Conservation (phyloP, 495 filamentous ascomycete species). For the Xylaria curta region DNA sequence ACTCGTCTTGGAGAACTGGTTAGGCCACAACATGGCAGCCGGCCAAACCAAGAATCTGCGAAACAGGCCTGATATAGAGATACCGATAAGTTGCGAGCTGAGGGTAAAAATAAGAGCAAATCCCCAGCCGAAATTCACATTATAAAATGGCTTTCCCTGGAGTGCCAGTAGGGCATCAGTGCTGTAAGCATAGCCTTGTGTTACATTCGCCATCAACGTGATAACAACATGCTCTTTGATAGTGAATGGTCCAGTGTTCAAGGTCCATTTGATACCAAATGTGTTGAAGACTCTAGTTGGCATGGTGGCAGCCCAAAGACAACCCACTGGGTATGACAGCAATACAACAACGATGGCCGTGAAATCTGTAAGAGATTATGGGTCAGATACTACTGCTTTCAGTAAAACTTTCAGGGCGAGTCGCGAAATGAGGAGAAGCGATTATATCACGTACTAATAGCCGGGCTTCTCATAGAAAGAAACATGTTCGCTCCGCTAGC, state of each 20-base stretch:
- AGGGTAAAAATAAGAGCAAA: slow-evolving; percentile 67
- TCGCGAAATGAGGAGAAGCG: neutral
- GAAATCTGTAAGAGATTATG: slow-evolving; percentile 40
- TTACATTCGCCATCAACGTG: slow-evolving; percentile 61
- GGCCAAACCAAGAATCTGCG: slow-evolving; percentile 64
- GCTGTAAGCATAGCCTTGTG: slow-evolving; percentile 54
- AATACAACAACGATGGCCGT: slow-evolving; percentile 65
- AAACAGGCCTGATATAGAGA: slow-evolving; percentile 68
- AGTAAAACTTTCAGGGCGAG: neutral
- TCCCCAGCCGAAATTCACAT: slow-evolving; percentile 63
- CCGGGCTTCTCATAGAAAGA: slow-evolving; percentile 58
- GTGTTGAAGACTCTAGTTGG: slow-evolving; percentile 57
- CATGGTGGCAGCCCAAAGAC: slow-evolving; percentile 60
- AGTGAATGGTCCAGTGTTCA: slow-evolving; percentile 68
- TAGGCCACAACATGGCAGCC: slow-evolving; percentile 70
- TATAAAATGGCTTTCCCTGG: slow-evolving; percentile 59
- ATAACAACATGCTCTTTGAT: slow-evolving; percentile 70
- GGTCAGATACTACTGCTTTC: neutral
- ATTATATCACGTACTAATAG: slow-evolving; percentile 46
- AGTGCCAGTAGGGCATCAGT: slow-evolving; percentile 65
- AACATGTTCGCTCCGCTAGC: slow-evolving; percentile 66
- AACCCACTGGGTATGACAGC: slow-evolving; percentile 62
- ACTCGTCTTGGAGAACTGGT: slow-evolving; percentile 61
- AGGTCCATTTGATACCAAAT: slow-evolving; percentile 57
- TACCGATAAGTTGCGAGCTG: slow-evolving; percentile 70